A percentile compares a stretch with the other conserved stretches of the same genome.
phyloP scores from a whole-genome alignment of 2,329 filamentous ascomycete genomes.

The Emergomyces pasteurianus region DNA sequence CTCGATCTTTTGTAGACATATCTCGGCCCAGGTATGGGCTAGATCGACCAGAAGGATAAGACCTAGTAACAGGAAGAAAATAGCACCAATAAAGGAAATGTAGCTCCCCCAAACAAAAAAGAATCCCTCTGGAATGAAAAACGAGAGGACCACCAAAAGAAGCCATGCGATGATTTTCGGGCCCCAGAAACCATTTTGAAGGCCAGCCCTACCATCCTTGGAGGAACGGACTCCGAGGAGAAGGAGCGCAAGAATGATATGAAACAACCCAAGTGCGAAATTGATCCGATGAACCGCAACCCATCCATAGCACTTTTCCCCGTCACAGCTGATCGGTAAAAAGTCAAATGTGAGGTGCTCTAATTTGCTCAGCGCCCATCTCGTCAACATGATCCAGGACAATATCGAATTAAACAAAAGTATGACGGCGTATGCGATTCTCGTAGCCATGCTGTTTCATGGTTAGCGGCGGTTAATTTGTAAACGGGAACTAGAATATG shows the following conservation, averaged over 20 bases:
- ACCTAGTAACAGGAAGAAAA: conserved; percentile 86
- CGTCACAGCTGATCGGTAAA: conserved; percentile 86
- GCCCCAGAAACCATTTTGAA: conserved; percentile 99
- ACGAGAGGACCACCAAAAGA: conserved; percentile 74
- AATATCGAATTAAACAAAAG: conserved; percentile 93
- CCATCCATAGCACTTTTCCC: conserved; percentile 87
- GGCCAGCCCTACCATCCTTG: conserved; percentile 70
- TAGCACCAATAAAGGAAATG: conserved; percentile 73
- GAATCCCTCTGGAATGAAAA: conserved; percentile 89
- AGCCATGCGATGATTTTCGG: conserved; percentile 90
- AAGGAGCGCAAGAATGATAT: conserved; percentile 71
- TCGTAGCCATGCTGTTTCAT: conserved; percentile 70
- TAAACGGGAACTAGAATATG: conserved; percentile 4
- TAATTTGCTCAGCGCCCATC: conserved; percentile 94
- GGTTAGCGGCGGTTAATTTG: conserved; percentile 14
- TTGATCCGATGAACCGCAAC: conserved; percentile 96
- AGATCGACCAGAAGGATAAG: conserved; percentile 88
- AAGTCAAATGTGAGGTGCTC: conserved; percentile 88
- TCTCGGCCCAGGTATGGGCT: conserved; percentile 93
- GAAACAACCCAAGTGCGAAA: conserved; percentile 90
- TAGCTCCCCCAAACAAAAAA: conserved; percentile 96
- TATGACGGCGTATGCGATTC: conserved; percentile 90
- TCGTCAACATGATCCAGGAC: conserved; percentile 98
- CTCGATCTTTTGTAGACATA: conserved; percentile 89
- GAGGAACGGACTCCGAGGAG: conserved; percentile 79